Percentiles rank a stretch among this genome's conserved stretches.
Evolutionary conservation across 2,329 filamentous ascomycete genomes (phyloP).

Genomic region (Fusarium torulosum): DNA sequence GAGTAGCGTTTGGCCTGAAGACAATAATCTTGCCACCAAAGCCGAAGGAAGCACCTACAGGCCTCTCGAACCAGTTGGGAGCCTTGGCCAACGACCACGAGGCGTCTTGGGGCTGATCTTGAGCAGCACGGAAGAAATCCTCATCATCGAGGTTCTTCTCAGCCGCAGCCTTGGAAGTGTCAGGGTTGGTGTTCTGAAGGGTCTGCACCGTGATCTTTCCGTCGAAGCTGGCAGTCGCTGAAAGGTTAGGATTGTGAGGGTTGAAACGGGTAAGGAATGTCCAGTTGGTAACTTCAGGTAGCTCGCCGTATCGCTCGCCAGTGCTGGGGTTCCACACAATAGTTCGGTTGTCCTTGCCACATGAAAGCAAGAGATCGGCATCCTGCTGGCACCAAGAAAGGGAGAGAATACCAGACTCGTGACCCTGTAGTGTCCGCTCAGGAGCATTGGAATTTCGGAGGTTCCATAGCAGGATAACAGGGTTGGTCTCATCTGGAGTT

Average conservation of each 20-base stretch:
- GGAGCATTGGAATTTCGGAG: constrained; percentile 95
- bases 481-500: constrained; percentile 88
- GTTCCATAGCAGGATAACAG: constrained; percentile 93
- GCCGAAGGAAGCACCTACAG: constrained; percentile 88
- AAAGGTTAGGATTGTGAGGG: constrained; percentile 89
- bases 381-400: constrained; percentile 97
- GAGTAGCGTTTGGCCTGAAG: constrained; percentile 71
- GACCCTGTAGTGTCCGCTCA: constrained; percentile 88
- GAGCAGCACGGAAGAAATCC: constrained; percentile 95
- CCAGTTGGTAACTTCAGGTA: constrained; percentile 99
- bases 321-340: constrained; percentile 97
- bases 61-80: constrained; percentile 90
- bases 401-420: constrained; percentile 93
- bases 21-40: constrained; percentile 94
- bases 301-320: constrained; percentile 88
- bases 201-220: constrained; percentile 96
- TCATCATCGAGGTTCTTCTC: constrained; percentile 85
- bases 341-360: constrained; percentile 95
- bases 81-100: constrained; percentile 89
- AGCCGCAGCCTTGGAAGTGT: constrained; percentile 74
- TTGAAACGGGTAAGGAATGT: constrained; percentile 96
- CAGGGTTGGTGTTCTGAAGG: constrained; percentile 90
- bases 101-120: constrained; percentile 89
- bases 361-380: constrained; percentile 87
- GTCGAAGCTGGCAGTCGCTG: constrained; percentile 96